These are phyloP conservation scores for Arctium minus DNA, from an alignment of 129 eudicot genomes.

Conservation along the genomic window DNA sequence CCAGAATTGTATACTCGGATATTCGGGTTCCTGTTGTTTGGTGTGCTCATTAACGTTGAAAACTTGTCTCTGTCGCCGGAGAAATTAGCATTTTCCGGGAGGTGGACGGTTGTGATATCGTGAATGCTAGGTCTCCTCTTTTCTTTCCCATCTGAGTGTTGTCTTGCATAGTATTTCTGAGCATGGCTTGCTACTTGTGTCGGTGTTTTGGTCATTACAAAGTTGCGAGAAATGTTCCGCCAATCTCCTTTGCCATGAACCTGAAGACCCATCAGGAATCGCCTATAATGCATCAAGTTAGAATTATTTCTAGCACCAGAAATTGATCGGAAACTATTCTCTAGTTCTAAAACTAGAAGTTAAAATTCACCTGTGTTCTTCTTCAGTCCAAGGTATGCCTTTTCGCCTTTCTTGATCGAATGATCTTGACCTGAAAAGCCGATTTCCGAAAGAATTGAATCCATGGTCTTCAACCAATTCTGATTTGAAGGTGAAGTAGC, in stretches of 20 bases:
- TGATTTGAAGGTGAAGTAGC: slow-evolving; percentile 45
- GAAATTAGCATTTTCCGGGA: slow-evolving; percentile 25
- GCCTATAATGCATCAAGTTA: slow-evolving; percentile 36
- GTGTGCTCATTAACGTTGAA: slow-evolving; percentile 14
- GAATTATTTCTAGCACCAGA: neutral
- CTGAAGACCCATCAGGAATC: slow-evolving; percentile 69
- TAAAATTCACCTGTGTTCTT: slow-evolving; percentile 73
- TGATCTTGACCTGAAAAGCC: slow-evolving; percentile 45
- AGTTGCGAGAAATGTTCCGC: slow-evolving; percentile 85
- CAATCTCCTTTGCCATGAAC: slow-evolving; percentile 87
- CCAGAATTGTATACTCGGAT: slow-evolving; percentile 26
- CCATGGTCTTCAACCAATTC: slow-evolving; percentile 50
- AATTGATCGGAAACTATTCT: neutral
- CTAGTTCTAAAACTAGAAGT: neutral
- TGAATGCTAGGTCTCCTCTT: slow-evolving; percentile 90
- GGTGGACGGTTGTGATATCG: slow-evolving; percentile 74
- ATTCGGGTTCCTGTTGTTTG: slow-evolving; percentile 11
- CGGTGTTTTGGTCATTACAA: slow-evolving; percentile 71
- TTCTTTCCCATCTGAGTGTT: slow-evolving; percentile 69
- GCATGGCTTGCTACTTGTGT: slow-evolving; percentile 99
- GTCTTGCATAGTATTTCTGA: slow-evolving; percentile 77
- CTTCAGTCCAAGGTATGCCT: slow-evolving; percentile 98
- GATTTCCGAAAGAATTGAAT: slow-evolving; percentile 40
- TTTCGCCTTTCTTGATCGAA: slow-evolving; percentile 78
- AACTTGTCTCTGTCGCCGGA: slow-evolving; percentile 9